Evolutionary conservation across 352 stramenopile species (phyloP).

Genomic region (Pythium aphanidermatum): DNA sequence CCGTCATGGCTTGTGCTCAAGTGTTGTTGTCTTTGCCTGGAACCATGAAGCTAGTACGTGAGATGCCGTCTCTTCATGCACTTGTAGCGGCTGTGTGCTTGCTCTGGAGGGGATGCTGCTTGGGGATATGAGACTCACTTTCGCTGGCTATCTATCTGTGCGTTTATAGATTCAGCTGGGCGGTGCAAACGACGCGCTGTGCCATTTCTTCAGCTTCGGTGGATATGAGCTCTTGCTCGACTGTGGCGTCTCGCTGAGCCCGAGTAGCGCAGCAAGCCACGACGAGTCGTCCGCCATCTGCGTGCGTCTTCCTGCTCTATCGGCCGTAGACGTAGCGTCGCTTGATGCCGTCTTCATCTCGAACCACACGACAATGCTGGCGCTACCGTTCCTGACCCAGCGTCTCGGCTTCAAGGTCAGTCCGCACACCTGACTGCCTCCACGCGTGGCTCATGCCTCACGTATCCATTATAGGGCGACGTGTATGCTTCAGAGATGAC

Average conservation of each 20-base stretch:
- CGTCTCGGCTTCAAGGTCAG: slow-evolving; percentile 67
- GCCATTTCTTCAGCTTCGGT: slow-evolving; percentile 74
- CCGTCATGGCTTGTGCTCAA: too few species aligned
- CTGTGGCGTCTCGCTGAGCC: slow-evolving; percentile 49
- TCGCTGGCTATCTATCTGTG: background rate
- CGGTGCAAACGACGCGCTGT: slow-evolving; percentile 57
- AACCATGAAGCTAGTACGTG: slow-evolving; percentile 22
- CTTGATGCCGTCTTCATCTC: slow-evolving; percentile 74
- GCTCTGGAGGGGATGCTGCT: too few species aligned
- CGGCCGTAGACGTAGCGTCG: slow-evolving; percentile 41
- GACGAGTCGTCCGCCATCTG: slow-evolving; percentile 14
- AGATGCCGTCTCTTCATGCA: too few species aligned
- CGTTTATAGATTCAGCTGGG: slow-evolving; percentile 64
- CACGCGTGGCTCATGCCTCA: too few species aligned
- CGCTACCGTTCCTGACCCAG: slow-evolving; percentile 70
- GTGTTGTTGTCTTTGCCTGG: too few species aligned
- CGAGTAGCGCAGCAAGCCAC: slow-evolving; percentile 2
- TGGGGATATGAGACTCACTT: too few species aligned
- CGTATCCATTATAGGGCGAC: slow-evolving; percentile 24
- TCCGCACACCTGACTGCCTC: too few species aligned
- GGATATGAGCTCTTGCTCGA: slow-evolving; percentile 80
- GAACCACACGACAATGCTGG: slow-evolving; percentile 62
- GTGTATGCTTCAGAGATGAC: slow-evolving; percentile 74
- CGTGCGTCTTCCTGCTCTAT: slow-evolving; percentile 21
- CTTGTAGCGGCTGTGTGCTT: too few species aligned